Conservation (phyloP, 2,329 filamentous ascomycete species). For the Epichloe baconii region DNA sequence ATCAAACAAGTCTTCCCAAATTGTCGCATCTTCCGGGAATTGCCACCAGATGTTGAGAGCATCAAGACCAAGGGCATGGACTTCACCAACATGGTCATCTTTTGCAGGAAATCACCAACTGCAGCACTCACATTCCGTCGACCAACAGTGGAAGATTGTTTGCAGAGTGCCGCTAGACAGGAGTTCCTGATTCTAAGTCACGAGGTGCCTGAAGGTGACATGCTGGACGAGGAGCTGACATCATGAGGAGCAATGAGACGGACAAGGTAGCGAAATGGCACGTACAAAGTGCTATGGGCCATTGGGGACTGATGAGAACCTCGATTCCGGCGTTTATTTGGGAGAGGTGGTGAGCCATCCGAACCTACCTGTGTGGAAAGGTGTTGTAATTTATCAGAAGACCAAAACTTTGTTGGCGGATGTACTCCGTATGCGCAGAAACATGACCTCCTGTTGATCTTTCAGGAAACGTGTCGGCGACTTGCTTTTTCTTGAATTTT, state of each 20-base stretch:
- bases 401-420: not conserved
- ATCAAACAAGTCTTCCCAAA: slow-evolving; percentile 73
- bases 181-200: slow-evolving; percentile 59
- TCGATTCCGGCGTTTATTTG: slow-evolving; percentile 69
- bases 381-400: not conserved
- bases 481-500: too few species aligned
- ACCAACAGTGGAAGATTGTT: slow-evolving; percentile 50
- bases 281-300: slow-evolving; percentile 61
- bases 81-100: slow-evolving; percentile 94
- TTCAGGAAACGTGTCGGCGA: too few species aligned
- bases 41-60: slow-evolving; percentile 35
- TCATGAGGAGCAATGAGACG: slow-evolving; percentile 52
- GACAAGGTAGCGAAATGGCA: slow-evolving; percentile 58
- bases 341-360: slow-evolving; percentile 59
- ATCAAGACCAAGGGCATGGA: slow-evolving; percentile 42
- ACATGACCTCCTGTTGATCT: too few species aligned
- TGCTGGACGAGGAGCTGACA: slow-evolving; percentile 30
- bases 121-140: slow-evolving; percentile 49
- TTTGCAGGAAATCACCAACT: slow-evolving; percentile 57
- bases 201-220: slow-evolving; percentile 47
- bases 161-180: slow-evolving; percentile 57
- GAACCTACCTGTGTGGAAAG: not conserved
- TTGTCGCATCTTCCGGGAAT: slow-evolving; percentile 84
- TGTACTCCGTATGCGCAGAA: too few species aligned
- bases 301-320: slow-evolving; percentile 85